These are phyloP conservation scores for Penicillium frequentans DNA, from an alignment of 2,329 filamentous ascomycete species.

Conservation along the genomic window DNA sequence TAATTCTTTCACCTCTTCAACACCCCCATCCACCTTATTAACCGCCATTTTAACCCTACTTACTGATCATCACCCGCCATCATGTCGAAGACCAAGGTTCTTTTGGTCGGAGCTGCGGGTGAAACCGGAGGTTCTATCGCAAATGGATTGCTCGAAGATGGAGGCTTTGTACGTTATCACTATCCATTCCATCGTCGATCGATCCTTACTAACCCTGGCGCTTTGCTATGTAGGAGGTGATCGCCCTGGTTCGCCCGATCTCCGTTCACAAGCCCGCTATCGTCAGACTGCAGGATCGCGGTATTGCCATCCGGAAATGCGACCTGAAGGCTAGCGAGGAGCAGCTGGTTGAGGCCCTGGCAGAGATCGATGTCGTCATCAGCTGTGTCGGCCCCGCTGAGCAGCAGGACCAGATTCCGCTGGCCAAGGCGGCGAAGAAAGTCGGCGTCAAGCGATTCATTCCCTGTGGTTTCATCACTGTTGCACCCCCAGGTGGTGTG, in stretches of 20 bases:
- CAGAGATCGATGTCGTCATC: conserved; percentile 49
- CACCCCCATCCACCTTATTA: conserved; percentile 3
- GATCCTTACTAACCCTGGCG: not conserved
- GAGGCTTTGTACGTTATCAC: conserved; percentile 18
- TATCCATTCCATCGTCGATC: not conserved
- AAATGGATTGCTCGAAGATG: conserved; percentile 36
- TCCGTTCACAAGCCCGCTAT: conserved; percentile 51
- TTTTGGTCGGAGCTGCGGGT: conserved; percentile 41
- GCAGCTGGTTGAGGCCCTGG: conserved; percentile 44
- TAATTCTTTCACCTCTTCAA: not conserved
- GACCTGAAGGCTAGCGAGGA: conserved; percentile 47
- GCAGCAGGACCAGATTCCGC: conserved; percentile 45
- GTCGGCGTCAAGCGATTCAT: conserved; percentile 55
- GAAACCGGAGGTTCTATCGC: conserved; percentile 43
- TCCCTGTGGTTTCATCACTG: conserved; percentile 52
- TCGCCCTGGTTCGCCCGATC: conserved; percentile 47
- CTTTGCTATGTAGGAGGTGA: conserved; percentile 43
- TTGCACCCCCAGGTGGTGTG: conserved; percentile 47
- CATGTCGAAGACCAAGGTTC: conserved; percentile 38
- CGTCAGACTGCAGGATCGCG: conserved; percentile 40
- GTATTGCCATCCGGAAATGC: conserved; percentile 45
- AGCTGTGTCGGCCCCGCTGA: conserved; percentile 39
- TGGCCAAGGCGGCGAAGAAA: conserved; percentile 51
- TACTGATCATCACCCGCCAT: conserved; percentile 8
- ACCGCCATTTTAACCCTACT: not conserved